These are phyloP conservation scores for Bonia amplexicaulis DNA, from an alignment of 176 grass and related monocot genomes.

Conservation along the genomic window DNA sequence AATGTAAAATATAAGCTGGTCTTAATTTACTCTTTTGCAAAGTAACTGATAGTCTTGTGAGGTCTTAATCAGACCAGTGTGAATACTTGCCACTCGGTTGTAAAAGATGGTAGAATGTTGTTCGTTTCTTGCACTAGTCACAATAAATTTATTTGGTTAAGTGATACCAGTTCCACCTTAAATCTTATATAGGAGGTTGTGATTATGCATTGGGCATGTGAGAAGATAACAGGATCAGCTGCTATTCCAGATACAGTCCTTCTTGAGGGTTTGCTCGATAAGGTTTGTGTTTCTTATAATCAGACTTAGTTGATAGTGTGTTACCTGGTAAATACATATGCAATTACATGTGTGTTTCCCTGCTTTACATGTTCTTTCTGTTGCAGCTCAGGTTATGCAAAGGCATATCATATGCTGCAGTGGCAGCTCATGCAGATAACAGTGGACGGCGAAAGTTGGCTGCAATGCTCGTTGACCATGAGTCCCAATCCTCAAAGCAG, in stretches of 20 bases:
- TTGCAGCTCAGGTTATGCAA: constrained; percentile 93
- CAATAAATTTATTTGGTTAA: constrained; percentile 12
- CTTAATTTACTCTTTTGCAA: neutral
- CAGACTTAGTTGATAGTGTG: constrained; percentile 13
- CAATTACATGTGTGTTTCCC: neutral
- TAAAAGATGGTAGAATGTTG: neutral
- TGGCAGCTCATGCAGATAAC: constrained; percentile 97
- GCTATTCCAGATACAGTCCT: constrained; percentile 72
- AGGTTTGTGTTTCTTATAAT: constrained; percentile 54
- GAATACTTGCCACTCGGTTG: neutral
- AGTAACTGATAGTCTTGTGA: neutral
- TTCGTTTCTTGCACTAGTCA: neutral
- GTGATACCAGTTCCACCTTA: constrained; percentile 12
- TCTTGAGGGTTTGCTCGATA: constrained; percentile 87
- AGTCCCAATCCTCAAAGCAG: constrained; percentile 88
- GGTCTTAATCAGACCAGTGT: neutral
- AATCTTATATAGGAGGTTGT: constrained; percentile 80
- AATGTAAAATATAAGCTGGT: neutral
- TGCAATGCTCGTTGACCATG: constrained; percentile 89
- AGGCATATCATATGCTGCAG: constrained; percentile 94
- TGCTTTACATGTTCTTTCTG: constrained; percentile 30
- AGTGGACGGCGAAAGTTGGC: constrained; percentile 74
- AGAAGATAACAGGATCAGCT: constrained; percentile 88
- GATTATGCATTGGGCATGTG: constrained; percentile 97
- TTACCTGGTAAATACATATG: neutral